Conservation (phyloP, 306 rosid species). For the Cucurbita ficifolia region DNA sequence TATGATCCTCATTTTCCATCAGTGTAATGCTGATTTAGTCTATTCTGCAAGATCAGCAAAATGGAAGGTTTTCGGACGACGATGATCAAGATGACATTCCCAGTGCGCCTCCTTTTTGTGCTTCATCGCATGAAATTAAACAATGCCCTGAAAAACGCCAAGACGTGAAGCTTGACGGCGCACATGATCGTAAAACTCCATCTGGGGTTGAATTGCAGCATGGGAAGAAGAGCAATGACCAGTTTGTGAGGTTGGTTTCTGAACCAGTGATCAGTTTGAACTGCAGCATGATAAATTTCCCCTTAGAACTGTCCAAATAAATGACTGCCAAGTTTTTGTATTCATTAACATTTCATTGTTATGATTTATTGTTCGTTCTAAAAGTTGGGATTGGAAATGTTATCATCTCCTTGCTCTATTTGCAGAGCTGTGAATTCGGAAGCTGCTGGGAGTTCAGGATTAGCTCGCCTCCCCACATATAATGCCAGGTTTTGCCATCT, state of each 20-base stretch:
- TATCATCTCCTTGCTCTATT: slow-evolving; percentile 7
- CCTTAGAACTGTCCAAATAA: not conserved
- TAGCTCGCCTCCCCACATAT: slow-evolving; percentile 74
- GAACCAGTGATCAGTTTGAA: not conserved
- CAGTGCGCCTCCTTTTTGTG: slow-evolving; percentile 79
- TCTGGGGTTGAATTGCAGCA: slow-evolving; percentile 20
- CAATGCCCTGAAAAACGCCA: slow-evolving; percentile 25
- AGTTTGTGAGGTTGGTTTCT: slow-evolving; percentile 44
- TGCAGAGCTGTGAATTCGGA: slow-evolving; percentile 54
- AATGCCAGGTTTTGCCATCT: slow-evolving; percentile 67
- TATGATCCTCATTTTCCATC: not conserved
- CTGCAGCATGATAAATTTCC: not conserved
- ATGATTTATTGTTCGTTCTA: not conserved
- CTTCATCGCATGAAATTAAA: slow-evolving; percentile 45
- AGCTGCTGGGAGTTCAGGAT: slow-evolving; percentile 40
- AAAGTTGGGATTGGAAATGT: not conserved
- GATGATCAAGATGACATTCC: slow-evolving; percentile 58
- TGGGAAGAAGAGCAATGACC: slow-evolving; percentile 28
- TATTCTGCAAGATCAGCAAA: slow-evolving; percentile 26
- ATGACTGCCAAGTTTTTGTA: not conserved
- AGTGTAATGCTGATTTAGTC: slow-evolving; percentile 7
- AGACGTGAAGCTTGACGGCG: slow-evolving; percentile 17
- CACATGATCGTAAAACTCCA: slow-evolving; percentile 16
- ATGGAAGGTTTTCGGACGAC: slow-evolving; percentile 47
- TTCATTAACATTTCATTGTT: not conserved